A percentile compares a stretch with the other conserved stretches of the same genome.
phyloP scores from a whole-genome alignment of 2,329 filamentous ascomycete genomes.

The Keithomyces neogunnii region DNA sequence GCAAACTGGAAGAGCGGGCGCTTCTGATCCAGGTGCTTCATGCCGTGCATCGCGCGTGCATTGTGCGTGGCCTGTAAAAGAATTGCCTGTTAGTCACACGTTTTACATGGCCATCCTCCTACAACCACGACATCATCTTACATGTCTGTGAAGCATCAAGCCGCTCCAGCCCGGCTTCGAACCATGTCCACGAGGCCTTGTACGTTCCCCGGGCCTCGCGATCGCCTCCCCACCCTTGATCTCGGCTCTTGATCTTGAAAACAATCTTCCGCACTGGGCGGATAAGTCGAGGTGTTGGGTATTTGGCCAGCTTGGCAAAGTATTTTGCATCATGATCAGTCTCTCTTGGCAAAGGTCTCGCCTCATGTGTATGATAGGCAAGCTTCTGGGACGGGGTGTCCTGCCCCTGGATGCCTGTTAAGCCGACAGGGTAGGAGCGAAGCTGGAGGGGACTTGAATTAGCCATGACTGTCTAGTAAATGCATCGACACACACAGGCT shows the following conservation, averaged over 20 bases:
- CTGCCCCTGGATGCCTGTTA: conserved; percentile 19
- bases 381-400: conserved; percentile 18
- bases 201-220: conserved; percentile 29
- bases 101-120: background rate
- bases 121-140: conserved; percentile 10
- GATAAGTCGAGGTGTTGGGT: conserved; percentile 30
- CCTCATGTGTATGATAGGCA: conserved; percentile 20
- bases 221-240: conserved; percentile 48
- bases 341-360: conserved; percentile 17
- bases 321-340: conserved; percentile 18
- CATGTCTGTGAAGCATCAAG: conserved; percentile 32
- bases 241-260: conserved; percentile 47
- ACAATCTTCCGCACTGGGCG: conserved; percentile 52
- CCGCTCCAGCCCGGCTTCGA: conserved; percentile 52
- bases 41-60: conserved; percentile 22
- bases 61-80: conserved; percentile 16
- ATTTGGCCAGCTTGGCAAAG: conserved; percentile 26
- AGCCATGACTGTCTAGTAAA: background rate
- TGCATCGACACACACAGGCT: conserved; percentile 7
- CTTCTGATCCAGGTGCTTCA: conserved; percentile 11
- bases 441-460: conserved; percentile 14
- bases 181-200: conserved; percentile 50
- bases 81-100: conserved; percentile 4
- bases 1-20: conserved; percentile 22
- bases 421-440: conserved; percentile 29